phyloP scores from a whole-genome alignment of 2,329 filamentous ascomycete species.

The Talaromyces sp. region DNA sequence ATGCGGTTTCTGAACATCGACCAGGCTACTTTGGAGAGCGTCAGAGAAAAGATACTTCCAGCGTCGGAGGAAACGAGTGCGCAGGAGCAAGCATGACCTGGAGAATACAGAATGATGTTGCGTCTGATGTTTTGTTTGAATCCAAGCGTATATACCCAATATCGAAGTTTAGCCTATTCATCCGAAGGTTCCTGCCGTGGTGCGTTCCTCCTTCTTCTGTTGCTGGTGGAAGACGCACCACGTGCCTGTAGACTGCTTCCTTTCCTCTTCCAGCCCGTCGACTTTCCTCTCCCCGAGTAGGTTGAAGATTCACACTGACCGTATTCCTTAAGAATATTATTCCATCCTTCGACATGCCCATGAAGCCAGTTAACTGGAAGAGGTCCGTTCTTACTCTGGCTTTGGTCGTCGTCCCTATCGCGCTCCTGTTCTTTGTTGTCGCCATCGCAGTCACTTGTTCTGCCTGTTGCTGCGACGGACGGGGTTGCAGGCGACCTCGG shows the following conservation, averaged over 20 bases:
- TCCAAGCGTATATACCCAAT: neutral
- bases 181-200: neutral
- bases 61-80: constrained; percentile 6
- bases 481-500: neutral
- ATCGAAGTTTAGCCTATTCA: neutral
- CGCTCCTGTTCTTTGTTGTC: constrained; percentile 37
- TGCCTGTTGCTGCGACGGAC: constrained; percentile 25
- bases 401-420: constrained; percentile 45
- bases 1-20: constrained; percentile 39
- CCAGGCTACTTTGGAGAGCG: constrained; percentile 23
- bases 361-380: constrained; percentile 26
- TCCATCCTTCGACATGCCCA: constrained; percentile 22
- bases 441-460: constrained; percentile 36
- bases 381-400: constrained; percentile 38
- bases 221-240: neutral
- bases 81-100: neutral
- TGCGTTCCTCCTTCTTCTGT: neutral
- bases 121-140: neutral
- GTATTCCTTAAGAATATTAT: neutral
- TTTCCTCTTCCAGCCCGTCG: neutral
- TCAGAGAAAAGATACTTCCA: constrained; percentile 34
- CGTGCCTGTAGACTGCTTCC: neutral
- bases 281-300: neutral
- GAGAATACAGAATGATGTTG: neutral
- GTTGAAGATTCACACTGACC: neutral